These are phyloP conservation scores for Clausena lansium DNA, from an alignment of 345 rosid species.

Conservation along the genomic window DNA sequence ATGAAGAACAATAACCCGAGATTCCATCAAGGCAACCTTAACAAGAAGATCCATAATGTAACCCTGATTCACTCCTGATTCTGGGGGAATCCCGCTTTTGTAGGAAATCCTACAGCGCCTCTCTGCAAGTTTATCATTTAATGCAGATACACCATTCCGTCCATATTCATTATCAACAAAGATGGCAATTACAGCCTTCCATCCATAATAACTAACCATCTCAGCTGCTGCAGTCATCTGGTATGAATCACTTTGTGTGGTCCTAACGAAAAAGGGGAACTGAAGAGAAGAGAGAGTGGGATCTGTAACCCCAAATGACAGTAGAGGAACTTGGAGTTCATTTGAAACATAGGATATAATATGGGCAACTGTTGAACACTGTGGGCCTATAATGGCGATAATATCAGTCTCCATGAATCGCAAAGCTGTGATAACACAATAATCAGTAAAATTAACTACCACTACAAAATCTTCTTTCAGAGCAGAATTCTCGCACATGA, in stretches of 20 bases:
- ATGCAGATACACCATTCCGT: slow-evolving; percentile 71
- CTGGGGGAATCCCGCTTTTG: slow-evolving; percentile 62
- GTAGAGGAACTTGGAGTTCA: slow-evolving; percentile 73
- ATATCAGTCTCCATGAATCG: slow-evolving; percentile 78
- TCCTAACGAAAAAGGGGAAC: slow-evolving; percentile 82
- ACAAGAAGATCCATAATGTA: slow-evolving; percentile 71
- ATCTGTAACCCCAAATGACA: slow-evolving; percentile 90
- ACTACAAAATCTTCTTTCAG: neutral
- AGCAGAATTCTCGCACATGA: slow-evolving; percentile 1
- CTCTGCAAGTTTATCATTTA: slow-evolving; percentile 73
- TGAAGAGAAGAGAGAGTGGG: slow-evolving; percentile 81
- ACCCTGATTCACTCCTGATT: slow-evolving; percentile 25
- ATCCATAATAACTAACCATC: slow-evolving; percentile 57
- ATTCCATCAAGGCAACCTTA: slow-evolving; percentile 71
- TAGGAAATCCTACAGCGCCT: slow-evolving; percentile 67
- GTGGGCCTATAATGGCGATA: slow-evolving; percentile 84
- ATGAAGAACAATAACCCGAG: slow-evolving; percentile 77
- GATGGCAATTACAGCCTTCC: slow-evolving; percentile 86
- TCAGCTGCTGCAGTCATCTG: slow-evolving; percentile 90
- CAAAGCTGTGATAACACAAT: slow-evolving; percentile 53
- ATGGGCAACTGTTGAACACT: slow-evolving; percentile 80
- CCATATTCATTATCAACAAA: slow-evolving; percentile 84
- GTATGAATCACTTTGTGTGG: slow-evolving; percentile 69
- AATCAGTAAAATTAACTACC: neutral
- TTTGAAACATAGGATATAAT: slow-evolving; percentile 66